These are phyloP conservation scores for Agaricus blazei DNA, from an alignment of 768 basidiomycete genomes.

Conservation along the genomic window DNA sequence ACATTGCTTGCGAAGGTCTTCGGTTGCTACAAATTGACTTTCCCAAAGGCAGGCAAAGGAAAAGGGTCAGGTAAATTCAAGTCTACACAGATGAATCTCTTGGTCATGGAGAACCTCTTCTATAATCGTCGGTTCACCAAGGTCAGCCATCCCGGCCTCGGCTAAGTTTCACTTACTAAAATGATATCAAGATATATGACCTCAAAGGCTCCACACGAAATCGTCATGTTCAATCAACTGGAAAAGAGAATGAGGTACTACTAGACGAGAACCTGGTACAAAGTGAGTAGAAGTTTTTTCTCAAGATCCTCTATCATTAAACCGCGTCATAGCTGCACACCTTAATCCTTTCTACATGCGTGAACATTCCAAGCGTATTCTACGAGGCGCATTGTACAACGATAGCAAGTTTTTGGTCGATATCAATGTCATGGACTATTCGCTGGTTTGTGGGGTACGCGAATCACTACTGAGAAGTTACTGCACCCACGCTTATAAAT, in stretches of 20 bases:
- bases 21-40: constrained; percentile 92
- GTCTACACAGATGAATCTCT: constrained; percentile 87
- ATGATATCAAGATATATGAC: constrained; percentile 74
- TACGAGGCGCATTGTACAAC: constrained; percentile 87
- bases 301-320: constrained; percentile 5
- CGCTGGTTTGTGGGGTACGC: constrained; percentile 76
- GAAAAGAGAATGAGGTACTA: constrained; percentile 87
- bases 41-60: constrained; percentile 76
- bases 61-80: constrained; percentile 61
- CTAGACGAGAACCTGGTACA: constrained; percentile 95
- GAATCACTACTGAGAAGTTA: neutral
- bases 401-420: constrained; percentile 94
- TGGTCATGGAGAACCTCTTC: constrained; percentile 98
- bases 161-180: constrained; percentile 31
- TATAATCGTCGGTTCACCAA: constrained; percentile 88
- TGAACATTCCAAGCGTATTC: constrained; percentile 93
- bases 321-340: constrained; percentile 58
- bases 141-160: constrained; percentile 33
- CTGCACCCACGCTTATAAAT: neutral
- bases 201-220: constrained; percentile 95
- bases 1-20: constrained; percentile 95
- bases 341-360: constrained; percentile 88
- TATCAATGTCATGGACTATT: constrained; percentile 98
- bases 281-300: constrained; percentile 40
- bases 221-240: constrained; percentile 87